Base-by-base conservation (phyloP, 2,329 filamentous ascomycete genomes). In the Thielaviopsis ethacetica region DNA sequence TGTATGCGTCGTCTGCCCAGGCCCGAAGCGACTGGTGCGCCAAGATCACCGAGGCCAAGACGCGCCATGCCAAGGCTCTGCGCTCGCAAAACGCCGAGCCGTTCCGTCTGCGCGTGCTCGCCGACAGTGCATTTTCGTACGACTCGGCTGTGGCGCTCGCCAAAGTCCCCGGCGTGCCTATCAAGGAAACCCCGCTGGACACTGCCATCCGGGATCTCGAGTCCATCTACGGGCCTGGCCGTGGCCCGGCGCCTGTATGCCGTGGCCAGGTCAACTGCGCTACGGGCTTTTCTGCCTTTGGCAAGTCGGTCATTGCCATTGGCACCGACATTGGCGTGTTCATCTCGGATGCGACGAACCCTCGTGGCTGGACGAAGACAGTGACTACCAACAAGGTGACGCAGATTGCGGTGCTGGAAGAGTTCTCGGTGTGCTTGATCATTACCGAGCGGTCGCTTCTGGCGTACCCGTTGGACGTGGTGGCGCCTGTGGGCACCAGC, bases 241-340 rank as follows among this genome's bases (percentile, higher is more conserved):
- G 84, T 38, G 79, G 86, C 4, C 87, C 91, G 12, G 76, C 80
- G 2, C 84, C 88, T 2, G 83, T 97, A 4, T 96, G 89, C 67
- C 80, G 88, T 65, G 86, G 91, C 34, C 78, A 83, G 57, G 91
- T 98, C 64, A 93, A 98, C 68, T 98, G 93, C 69, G 88, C 93
- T 0, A 91, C 91, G 2, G 86, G 88, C 0, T 98, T 98, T 71
- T 84, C 83, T 27, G 86, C 86, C 0, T 86, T 84, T 67, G 88
- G 88, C 27, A 91, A 86, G 69, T 81, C 86, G 53, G 88, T 96
- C 78, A 85, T 95, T 65, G 93, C 91, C 12, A 86, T 98, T 59
- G 93, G 94, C 51, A 98, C 93, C 1, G 93, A 98, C 67, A 91
- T 87, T 69, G 93, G 93, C 34, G 88, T 98, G 3, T 98, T 83